Evolutionary conservation across 2,329 filamentous ascomycete genomes (phyloP).

Genomic region (Massarina eburnea): DNA sequence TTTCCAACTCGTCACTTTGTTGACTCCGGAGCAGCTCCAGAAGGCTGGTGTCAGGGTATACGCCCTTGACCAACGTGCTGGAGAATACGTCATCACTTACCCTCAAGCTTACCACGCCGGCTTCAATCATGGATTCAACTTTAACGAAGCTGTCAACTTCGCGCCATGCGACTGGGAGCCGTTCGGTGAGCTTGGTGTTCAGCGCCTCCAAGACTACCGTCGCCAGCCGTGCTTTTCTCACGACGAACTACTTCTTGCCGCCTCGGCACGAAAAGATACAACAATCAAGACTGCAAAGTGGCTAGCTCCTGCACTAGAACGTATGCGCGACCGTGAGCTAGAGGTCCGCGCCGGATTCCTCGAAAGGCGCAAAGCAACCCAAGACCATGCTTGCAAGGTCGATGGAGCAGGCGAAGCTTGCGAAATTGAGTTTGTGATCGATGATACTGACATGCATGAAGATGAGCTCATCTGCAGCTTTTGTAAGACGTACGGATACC

Average conservation of each 20-base stretch:
- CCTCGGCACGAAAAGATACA: conserved; percentile 72
- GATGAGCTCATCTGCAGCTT: conserved; percentile 90
- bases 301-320: conserved; percentile 83
- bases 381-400: conserved; percentile 40
- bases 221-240: conserved; percentile 96
- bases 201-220: conserved; percentile 82
- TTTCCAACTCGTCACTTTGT: conserved; percentile 94
- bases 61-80: conserved; percentile 92
- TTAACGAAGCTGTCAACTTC: conserved; percentile 98
- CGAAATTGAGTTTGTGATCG: conserved; percentile 34
- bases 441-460: conserved; percentile 75
- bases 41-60: conserved; percentile 93
- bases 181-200: conserved; percentile 81
- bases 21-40: conserved; percentile 88
- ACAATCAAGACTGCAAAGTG: conserved; percentile 92
- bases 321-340: conserved; percentile 74
- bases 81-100: conserved; percentile 95
- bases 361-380: conserved; percentile 60
- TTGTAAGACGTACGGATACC: conserved; percentile 89
- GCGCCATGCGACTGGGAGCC: conserved; percentile 95
- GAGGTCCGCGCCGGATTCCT: conserved; percentile 69
- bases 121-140: conserved; percentile 98
- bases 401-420: conserved; percentile 55
- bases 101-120: conserved; percentile 96
- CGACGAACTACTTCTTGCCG: conserved; percentile 90